Base-by-base conservation (phyloP, 495 filamentous ascomycete species). In the Cryomyces antarcticus region DNA sequence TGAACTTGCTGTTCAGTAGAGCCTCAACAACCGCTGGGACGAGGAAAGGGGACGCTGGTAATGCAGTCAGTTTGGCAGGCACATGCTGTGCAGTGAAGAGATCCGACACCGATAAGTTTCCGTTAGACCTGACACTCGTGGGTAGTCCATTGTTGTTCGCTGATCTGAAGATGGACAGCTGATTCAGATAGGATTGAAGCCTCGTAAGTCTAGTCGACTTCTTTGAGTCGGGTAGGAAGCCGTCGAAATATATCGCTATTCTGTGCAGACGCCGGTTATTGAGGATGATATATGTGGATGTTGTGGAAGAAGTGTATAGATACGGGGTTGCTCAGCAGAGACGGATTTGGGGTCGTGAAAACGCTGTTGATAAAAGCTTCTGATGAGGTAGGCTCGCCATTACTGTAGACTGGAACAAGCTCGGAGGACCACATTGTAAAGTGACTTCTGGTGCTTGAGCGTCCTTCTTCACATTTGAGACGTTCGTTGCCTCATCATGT, bases 231-330 rank as follows among this genome's bases (percentile, higher is more conserved):
- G 83, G 83, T 7, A 92, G 62, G 37, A 70, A 75, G 27, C 82
- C 80, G 54, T 92, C 83, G 44, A 92, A 88, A 54, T 72, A 85
- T 41, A 92, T 82, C 35, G 10, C 30, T 11, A 45, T 38, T 10
- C 46, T 51, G 3, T 29, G 41, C 36, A 38, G 27, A 10, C 39
- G 41, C 24, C 28, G 36, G 31, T 17, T 37, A 40, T 17, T 17
- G 31, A 4, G 27, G 9, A 7, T 35, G 13, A 5, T 29, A n/a
- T 10, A 0, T 4, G 1, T n/a, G 4, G 17, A 28, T 24, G 17
- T 24, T 24, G 17, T 24, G 17, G 17, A 24, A 24, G 17, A 24
- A 24, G 17, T 24, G 17, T 24, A 24, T 24, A 24, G 17, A 24
- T 24, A 24, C 17, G 17, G 17, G 1, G 17, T 24, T 24, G 17